Base-by-base conservation (phyloP, 495 filamentous ascomycete genomes). In the Chlorociboria aeruginascens region DNA sequence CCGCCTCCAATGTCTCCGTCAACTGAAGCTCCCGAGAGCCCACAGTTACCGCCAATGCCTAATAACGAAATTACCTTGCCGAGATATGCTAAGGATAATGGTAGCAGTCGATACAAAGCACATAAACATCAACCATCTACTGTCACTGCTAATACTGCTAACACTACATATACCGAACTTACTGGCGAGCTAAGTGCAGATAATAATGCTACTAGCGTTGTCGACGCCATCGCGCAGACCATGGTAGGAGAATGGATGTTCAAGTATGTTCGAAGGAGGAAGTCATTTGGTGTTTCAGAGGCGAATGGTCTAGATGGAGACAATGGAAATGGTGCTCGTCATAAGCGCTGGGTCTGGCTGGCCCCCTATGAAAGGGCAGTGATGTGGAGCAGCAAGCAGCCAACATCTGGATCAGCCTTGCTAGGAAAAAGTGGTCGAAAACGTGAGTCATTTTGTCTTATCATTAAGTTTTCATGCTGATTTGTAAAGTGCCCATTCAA, bases 241-340 rank as follows among this genome's bases (percentile, higher is more conserved):
- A 98, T 97, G 92, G 87, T 97, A 39, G 92, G 92, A 31, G 92
- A 97, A 59, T 98, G 92, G 92, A 97, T 98, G 92, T 97, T 83
- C 76, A 98, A 98, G 60, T 97, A 97, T 60, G 85, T 97, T 35
- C 78, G 92, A 35, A 78, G 88, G 61, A 77, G 92, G 52, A 95
- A 86, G 64, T 92, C 92, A 1, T 97, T 98, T 64, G 84, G 85
- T 32, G 80, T 93, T 37, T 66, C 77, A 4, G 89, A 97, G 46
- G 67, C 70, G 31, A 66, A 66, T 47, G 67, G 64, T 30, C 65
- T 67, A 41, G 72, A 71, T 44, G 71, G 74, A 43, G 77, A 77
- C 46, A 78, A 64, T 51, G 80, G 79, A 53, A 56, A 56, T 43
- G 72, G 70, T 60, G 80, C 81, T 44, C 63, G 93, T 34, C 92